Base-by-base conservation (phyloP, 805 yeast species). In the Lipomyces orientalis region DNA sequence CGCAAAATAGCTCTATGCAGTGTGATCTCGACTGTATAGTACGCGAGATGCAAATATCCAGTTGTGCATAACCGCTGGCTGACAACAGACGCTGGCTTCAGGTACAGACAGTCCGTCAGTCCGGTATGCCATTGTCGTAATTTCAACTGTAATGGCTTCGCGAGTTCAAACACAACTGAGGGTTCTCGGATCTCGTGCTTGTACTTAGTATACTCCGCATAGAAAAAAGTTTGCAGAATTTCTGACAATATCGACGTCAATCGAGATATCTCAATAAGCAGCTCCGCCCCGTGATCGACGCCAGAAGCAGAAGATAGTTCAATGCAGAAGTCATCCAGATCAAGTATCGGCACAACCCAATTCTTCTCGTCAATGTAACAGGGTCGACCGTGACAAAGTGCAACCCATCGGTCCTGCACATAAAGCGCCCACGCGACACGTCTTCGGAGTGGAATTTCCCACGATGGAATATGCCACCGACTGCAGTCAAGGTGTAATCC, bases 351-450 rank as follows among this genome's bases (percentile, higher is more conserved):
- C 12, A 73, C 76, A 10, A 70, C 67, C 75, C 75, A 73, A 61
- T 73, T 74, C 57, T 71, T 64, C 55, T 72, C 73, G 37, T 72
- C 71, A 31, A 73, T 73, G 37, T 64, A 72, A 29, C 73, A 66
- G 10, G 75, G 76, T 16, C 75, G 64, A 7, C 75, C 75, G 19
- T 71, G 71, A 51, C 73, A 71, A 12, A 70, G 69, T 25, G 75
- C 69, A 14, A 67, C 70, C 76, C 76, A 74, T 6, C 71, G 60
- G 52, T 74, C 76, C 54, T 73, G 75, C 19, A 73, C 70, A 57
- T 70, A 74, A 1, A 74, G 64, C 6, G 76, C 76, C 76, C 76
- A 74, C 8, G 74, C 75, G n/a, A 73, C 72, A n/a, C 73, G 66
- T 14, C 75, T 56, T 16, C 76, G 69, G 9, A 73, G 71, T 2